Evolutionary conservation across 208 protist genomes (phyloP), one percentile per base, ranked within the genome.

Genomic region (Acanthamoeba culbertsoni): DNA sequence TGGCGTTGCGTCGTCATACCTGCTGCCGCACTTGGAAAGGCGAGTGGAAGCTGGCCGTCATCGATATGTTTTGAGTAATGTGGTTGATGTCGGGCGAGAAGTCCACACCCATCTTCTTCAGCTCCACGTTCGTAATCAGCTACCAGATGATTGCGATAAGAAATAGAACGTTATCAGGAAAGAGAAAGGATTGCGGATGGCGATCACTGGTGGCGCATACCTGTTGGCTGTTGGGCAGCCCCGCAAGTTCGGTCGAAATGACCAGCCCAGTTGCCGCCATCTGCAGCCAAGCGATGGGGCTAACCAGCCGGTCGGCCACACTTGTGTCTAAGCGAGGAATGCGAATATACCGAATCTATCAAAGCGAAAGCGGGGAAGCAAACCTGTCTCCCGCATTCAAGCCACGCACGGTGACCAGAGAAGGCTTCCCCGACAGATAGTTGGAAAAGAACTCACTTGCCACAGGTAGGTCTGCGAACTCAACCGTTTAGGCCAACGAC

Each of bases 261-360:
- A 31, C 45, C 28, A 89, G 16, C 23, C 51, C 45, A 4, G 10
- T 5, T 2, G 23, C 48, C 12, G 51, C 45, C 53, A 40, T 40
- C 45, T 89, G 79, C n/a, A 89, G 18, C 79, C 79, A 89, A 40
- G 4, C 79, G 33, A 89, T 63, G 8, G 79, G 33, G 37, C 53
- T 89, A 35, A 37, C n/a, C 23, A 28, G 33, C 23, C 1, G 18
- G 2, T 8, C 59, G 23, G 7, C 8, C 48, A 55, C 48, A 55
- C n/a, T n/a, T n/a, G n/a, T n/a, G n/a, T n/a, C n/a, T n/a, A 59
- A 59, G 51, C 51, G 23, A n/a, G 28, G 20, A 75, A 40, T 16
- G 7, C 0, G 14, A 35, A 4, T 0, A 42, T 75, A 0, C 20
- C 12, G 35, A 14, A 75, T 14, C 33, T 0, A 35, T 0, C 4